A percentile compares a stretch with the other conserved stretches of the same genome.
phyloP scores from a whole-genome alignment of 352 stramenopile genomes.

The Pythium periplocum region DNA sequence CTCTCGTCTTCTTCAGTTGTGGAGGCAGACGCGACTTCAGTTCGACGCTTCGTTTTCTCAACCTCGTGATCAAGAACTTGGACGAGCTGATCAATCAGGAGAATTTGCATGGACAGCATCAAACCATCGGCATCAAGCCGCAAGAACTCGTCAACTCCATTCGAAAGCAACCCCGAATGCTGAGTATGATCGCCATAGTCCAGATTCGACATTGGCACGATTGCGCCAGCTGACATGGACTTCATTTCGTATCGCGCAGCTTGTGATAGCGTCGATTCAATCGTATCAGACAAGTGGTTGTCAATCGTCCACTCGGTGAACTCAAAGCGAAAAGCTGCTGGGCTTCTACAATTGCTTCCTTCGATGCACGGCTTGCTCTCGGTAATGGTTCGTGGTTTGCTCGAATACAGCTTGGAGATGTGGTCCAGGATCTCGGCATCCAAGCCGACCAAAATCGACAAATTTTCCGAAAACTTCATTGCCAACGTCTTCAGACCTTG shows the following conservation, averaged over 20 bases:
- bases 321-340: slow-evolving; percentile 71
- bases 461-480: slow-evolving; percentile 79
- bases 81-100: slow-evolving; percentile 80
- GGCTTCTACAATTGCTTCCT: slow-evolving; percentile 61
- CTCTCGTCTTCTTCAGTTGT: neutral
- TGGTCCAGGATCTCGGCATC: slow-evolving; percentile 75
- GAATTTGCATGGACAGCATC: slow-evolving; percentile 75
- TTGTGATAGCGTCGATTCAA: slow-evolving; percentile 61
- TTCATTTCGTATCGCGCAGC: slow-evolving; percentile 65
- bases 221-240: slow-evolving; percentile 53
- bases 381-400: slow-evolving; percentile 64
- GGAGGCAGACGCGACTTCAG: slow-evolving; percentile 9
- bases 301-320: slow-evolving; percentile 83
- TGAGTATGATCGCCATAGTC: slow-evolving; percentile 1
- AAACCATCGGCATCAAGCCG: slow-evolving; percentile 57
- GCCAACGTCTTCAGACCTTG: slow-evolving; percentile 51
- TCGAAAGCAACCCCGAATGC: slow-evolving; percentile 11
- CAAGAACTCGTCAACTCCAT: slow-evolving; percentile 53
- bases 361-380: slow-evolving; percentile 64
- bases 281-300: slow-evolving; percentile 52
- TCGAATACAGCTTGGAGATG: slow-evolving; percentile 69
- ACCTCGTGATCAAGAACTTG: slow-evolving; percentile 47
- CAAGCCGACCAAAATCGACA: slow-evolving; percentile 70
- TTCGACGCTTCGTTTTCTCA: slow-evolving; percentile 25
- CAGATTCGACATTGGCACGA: slow-evolving; percentile 31